Evolutionary conservation across 2,329 filamentous ascomycete species (phyloP).

Genomic region (Cladosporium velox): DNA sequence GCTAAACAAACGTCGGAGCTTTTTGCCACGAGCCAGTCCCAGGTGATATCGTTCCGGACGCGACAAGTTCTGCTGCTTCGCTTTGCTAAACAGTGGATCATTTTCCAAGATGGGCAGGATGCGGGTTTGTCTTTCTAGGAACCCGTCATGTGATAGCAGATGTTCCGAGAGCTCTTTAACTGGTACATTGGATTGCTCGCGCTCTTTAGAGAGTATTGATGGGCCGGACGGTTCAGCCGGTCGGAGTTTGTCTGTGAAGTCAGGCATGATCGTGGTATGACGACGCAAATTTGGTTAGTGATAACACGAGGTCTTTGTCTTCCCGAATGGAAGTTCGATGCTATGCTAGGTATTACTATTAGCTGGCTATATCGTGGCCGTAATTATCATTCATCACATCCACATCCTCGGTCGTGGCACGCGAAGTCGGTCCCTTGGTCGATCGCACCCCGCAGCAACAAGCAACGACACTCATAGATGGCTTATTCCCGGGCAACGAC

Average conservation of each 20-base stretch:
- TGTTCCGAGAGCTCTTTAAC: conserved; percentile 50
- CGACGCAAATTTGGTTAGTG: not conserved
- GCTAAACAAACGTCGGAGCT: conserved; percentile 48
- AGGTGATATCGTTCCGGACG: conserved; percentile 55
- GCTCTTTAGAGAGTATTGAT: conserved; percentile 49
- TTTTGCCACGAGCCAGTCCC: conserved; percentile 55
- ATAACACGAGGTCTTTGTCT: not conserved
- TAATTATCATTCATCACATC: not conserved
- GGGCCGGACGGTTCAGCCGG: conserved; percentile 49
- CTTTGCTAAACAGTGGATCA: conserved; percentile 54
- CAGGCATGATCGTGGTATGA: conserved; percentile 40
- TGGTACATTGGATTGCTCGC: conserved; percentile 47
- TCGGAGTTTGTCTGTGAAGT: conserved; percentile 53
- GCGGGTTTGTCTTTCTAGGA: conserved; percentile 50
- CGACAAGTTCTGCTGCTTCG: conserved; percentile 53
- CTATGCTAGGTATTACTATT: not conserved
- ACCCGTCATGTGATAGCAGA: conserved; percentile 50
- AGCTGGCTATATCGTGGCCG: not conserved
- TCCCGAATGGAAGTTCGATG: not conserved
- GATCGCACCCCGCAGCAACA: conserved; percentile 18
- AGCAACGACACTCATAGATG: not conserved
- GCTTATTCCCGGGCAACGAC: conserved; percentile 12
- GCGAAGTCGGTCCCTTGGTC: conserved; percentile 5
- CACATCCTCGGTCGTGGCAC: conserved; percentile 20
- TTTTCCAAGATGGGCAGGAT: conserved; percentile 48